These are phyloP conservation scores for Platanthera guangdongensis DNA, from an alignment of 106 monocot genomes.

Conservation along the genomic window DNA sequence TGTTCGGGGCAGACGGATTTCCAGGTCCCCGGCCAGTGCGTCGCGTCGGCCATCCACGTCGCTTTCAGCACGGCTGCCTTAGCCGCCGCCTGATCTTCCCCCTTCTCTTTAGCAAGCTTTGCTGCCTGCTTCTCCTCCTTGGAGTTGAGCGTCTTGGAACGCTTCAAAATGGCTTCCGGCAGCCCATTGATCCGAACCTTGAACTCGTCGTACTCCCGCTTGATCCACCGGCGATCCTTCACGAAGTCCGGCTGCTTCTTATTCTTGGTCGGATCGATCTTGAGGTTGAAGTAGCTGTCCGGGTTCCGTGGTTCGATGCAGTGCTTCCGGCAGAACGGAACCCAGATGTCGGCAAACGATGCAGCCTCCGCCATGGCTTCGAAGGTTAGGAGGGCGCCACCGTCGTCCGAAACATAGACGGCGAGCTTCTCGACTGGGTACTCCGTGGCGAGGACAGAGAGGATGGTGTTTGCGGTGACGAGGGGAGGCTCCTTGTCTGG, in stretches of 20 bases:
- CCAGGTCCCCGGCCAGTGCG: constrained; percentile 90
- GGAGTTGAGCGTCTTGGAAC: constrained; percentile 35
- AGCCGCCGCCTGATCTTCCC: constrained; percentile 17
- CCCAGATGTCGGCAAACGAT: constrained; percentile 74
- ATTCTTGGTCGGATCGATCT: constrained; percentile 81
- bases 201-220: constrained; percentile 95
- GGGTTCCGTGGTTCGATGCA: constrained; percentile 83
- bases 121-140: constrained; percentile 29
- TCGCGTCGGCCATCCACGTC: constrained; percentile 88
- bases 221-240: constrained; percentile 87
- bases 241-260: constrained; percentile 86
- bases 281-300: constrained; percentile 60
- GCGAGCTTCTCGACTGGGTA: constrained; percentile 90
- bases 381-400: constrained; percentile 23
- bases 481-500: constrained; percentile 80
- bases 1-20: constrained; percentile 41
- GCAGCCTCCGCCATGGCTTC: constrained; percentile 69
- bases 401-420: constrained; percentile 82
- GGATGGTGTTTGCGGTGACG: constrained; percentile 74
- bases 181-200: constrained; percentile 80
- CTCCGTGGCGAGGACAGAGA: constrained; percentile 84
- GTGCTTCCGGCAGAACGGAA: constrained; percentile 92
- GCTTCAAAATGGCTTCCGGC: constrained; percentile 50
- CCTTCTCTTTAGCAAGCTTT: constrained; percentile 44
- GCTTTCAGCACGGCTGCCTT: constrained; percentile 29